These are phyloP conservation scores for Rhizopogon vesiculosus DNA, from an alignment of 768 basidiomycete species.

Conservation along the genomic window DNA sequence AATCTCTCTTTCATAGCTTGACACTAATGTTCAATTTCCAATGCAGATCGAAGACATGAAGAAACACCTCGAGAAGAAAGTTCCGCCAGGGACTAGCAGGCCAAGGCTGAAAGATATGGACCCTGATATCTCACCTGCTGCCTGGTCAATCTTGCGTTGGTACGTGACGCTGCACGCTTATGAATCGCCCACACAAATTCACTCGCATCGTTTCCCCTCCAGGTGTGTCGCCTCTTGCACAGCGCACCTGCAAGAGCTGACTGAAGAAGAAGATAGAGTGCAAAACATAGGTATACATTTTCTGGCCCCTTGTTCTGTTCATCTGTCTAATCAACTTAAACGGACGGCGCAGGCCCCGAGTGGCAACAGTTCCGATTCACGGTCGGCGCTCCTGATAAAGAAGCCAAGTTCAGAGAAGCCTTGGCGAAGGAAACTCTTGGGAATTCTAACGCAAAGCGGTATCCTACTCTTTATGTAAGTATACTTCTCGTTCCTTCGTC, in stretches of 20 bases:
- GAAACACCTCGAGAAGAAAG: conserved; percentile 47
- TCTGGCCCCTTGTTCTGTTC: not conserved
- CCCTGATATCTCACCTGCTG: conserved; percentile 45
- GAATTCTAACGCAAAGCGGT: conserved; percentile 37
- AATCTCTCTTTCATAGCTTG: conserved; percentile 1
- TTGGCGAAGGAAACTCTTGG: conserved; percentile 33
- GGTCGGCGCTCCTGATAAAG: conserved; percentile 68
- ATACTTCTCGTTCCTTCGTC: not conserved
- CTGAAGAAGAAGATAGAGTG: conserved; percentile 47
- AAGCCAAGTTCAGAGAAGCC: conserved; percentile 55
- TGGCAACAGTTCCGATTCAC: conserved; percentile 69
- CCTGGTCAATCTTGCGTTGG: conserved; percentile 67
- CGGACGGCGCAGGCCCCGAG: conserved; percentile 28
- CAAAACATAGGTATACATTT: conserved; percentile 43
- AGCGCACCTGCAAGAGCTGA: conserved; percentile 62
- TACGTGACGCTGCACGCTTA: conserved; percentile 15
- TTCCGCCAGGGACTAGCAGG: conserved; percentile 45
- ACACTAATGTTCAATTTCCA: not conserved
- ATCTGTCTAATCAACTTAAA: not conserved
- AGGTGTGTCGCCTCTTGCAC: conserved; percentile 75
- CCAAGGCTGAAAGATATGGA: conserved; percentile 52
- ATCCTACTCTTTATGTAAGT: conserved; percentile 15
- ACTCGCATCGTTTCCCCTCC: not conserved
- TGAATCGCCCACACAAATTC: not conserved
- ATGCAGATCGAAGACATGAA: conserved; percentile 54